These are phyloP conservation scores for Alectoria sarmentosa DNA, from an alignment of 495 filamentous ascomycete species.

Conservation along the genomic window DNA sequence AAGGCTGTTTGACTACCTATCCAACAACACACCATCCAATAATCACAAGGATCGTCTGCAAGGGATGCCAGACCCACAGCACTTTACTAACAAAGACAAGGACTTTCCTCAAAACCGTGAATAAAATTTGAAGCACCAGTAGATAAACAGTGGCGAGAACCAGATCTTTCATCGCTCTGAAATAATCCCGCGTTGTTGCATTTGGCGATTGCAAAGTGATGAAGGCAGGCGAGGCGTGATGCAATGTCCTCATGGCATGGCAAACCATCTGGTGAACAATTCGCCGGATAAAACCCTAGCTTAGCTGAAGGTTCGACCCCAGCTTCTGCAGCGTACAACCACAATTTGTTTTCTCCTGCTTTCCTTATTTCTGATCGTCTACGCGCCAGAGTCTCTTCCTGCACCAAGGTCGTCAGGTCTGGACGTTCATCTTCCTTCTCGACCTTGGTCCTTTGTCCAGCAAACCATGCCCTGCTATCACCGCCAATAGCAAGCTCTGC, in stretches of 20 bases:
- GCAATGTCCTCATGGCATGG: slow-evolving; percentile 15
- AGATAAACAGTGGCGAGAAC: slow-evolving; percentile 12
- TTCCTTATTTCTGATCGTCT: neutral
- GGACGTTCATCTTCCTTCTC: neutral
- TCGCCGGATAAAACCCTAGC: neutral
- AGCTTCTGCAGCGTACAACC: neutral
- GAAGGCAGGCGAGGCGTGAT: slow-evolving; percentile 9
- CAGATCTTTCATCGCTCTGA: slow-evolving; percentile 14
- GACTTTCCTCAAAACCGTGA: slow-evolving; percentile 6
- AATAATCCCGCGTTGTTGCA: slow-evolving; percentile 11
- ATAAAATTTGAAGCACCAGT: slow-evolving; percentile 5
- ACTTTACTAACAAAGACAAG: neutral
- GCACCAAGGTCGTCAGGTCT: neutral
- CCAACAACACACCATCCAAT: slow-evolving; percentile 12
- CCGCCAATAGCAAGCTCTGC: slow-evolving; percentile 1
- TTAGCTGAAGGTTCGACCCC: neutral
- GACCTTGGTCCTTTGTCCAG: slow-evolving; percentile 7
- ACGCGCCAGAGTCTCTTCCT: neutral
- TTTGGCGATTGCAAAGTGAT: slow-evolving; percentile 2
- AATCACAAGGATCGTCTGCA: slow-evolving; percentile 1
- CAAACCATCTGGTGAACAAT: slow-evolving; percentile 7
- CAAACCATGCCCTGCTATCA: slow-evolving; percentile 15
- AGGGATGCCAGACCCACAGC: slow-evolving; percentile 13
- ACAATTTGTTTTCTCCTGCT: neutral
- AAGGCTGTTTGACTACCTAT: neutral